Base-by-base conservation (phyloP, 108 stramenopile species). In the Craspedostauros australis region DNA sequence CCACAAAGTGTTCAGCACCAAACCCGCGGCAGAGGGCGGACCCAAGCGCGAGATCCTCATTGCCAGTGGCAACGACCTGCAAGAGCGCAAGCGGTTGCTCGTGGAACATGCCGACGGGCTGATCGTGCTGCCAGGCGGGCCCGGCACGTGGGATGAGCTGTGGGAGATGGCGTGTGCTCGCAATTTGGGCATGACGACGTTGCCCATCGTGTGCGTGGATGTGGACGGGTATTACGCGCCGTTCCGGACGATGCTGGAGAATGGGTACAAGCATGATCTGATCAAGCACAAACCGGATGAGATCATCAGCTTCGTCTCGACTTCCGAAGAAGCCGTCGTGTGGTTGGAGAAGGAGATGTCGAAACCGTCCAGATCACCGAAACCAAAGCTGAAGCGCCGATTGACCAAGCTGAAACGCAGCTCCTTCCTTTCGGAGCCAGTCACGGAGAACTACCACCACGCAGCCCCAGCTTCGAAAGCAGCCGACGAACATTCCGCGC, bases 91-190 rank as follows among this genome's bases (percentile, higher is more conserved):
- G 64, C 38, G 68, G 41, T 47, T 84, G 24, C 64, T 96, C 46
- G 84, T 93, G 3, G 68, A 91, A 30, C 73, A 71, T 29, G 70
- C 84, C 1, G 84, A 93, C 48, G 91, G 70, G 2, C 61, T 98
- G 31, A 73, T 96, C 12, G 95, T 96, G 1, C 46, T 96, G 51
- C 97, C 97, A 12, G 97, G 97, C 5, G 97, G 97, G 4, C 86
- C 93, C 5, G 93, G 93, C 28, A 94, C 93, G 2, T 94, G 82
- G 80, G 93, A 94, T 60, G 93, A 91, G 70, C 54, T 91, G 23
- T 88, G 86, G 91, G 91, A 93, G 67, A 88, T 88, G 86, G 91
- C 86, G 8, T 93, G 91, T 69, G 82, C 84, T 0, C 64, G 82
- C n/a, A 76, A 88, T 34, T 56, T 93, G 30, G 82, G 81, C 2